Base-by-base conservation (phyloP, 192 early-diverging fungal genomes). In the Chytriomyces sp. region DNA sequence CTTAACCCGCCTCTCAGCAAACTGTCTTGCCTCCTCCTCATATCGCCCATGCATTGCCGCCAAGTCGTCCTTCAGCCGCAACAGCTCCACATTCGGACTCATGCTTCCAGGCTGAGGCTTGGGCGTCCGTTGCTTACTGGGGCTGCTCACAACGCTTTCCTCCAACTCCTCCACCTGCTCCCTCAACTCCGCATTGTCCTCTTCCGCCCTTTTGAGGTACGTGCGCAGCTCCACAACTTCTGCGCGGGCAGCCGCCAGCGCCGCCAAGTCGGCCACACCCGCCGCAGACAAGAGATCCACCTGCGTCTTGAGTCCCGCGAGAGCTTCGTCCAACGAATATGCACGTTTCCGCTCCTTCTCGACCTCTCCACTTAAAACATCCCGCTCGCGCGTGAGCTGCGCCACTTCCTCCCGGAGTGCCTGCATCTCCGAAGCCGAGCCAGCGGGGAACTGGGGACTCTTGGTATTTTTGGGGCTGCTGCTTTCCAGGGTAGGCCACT, bases 151-250 rank as follows among this genome's bases (percentile, higher is more conserved):
- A 22, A 49, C 44, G 44, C 17, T 22, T 44, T 59, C 68, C 39
- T 70, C 68, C 38, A 70, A 37, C 26, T 30, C 56, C 25, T 70
- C 68, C 19, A 70, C 40, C 14, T 59, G 68, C 37, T 70, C 68
- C 26, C 68, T 31, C 0, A 70, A 33, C 39, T 70, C 68, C 10
- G 10, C 22, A 19, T 70, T 70, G 31, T 70, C 57, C 54, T 57
- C 56, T 40, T 70, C 68, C 34, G 41, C 28, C 37, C 56, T 57
- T 25, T 59, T 58, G 30, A 70, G 38, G 38, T 70, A 57, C 53
- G 39, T 28, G 22, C 44, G n/a, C 5, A 70, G 39, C 39, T 36
- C 56, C 17, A 10, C 7, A 32, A 70, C 33, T 31, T 70, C 68
- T 12, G 19, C 26, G 39, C 59, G 56, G 7, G 49, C 30, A 39